Evolutionary conservation across 257 asterid species (phyloP).

Genomic region (Ehretia macrophylla): DNA sequence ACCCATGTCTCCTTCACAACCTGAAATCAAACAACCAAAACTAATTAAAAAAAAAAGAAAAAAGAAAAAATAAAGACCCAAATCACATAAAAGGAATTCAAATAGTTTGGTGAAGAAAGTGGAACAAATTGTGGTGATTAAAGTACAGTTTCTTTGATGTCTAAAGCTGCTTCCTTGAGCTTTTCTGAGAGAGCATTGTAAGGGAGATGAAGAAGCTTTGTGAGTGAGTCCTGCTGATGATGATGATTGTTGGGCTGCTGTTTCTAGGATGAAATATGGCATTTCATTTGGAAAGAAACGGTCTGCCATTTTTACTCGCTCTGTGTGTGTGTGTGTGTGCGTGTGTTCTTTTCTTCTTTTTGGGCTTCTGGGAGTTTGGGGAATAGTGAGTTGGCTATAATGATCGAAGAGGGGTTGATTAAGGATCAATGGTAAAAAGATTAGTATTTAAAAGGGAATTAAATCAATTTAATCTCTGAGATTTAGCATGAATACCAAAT

Average conservation of each 20-base stretch:
- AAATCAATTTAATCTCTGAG: too few species aligned
- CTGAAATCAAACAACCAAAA: too few species aligned
- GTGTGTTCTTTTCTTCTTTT: too few species aligned
- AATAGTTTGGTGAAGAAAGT: background rate
- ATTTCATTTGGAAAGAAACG: slow-evolving; percentile 70
- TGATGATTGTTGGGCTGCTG: too few species aligned
- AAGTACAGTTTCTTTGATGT: slow-evolving; percentile 49
- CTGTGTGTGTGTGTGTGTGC: background rate
- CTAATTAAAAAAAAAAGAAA: too few species aligned
- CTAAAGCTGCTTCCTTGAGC: slow-evolving; percentile 37
- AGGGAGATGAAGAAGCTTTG: slow-evolving; percentile 58
- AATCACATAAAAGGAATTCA: background rate
- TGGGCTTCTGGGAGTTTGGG: too few species aligned
- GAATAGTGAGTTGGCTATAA: too few species aligned
- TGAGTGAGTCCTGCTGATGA: slow-evolving; percentile 39
- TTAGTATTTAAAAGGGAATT: too few species aligned
- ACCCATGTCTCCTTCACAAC: slow-evolving; percentile 75
- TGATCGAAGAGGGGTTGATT: too few species aligned
- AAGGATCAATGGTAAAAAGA: too few species aligned
- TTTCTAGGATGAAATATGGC: slow-evolving; percentile 49
- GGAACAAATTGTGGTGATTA: background rate
- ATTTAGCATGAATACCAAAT: too few species aligned
- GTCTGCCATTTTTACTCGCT: slow-evolving; percentile 41
- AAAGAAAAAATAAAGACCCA: too few species aligned
- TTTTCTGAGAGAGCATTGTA: slow-evolving; percentile 33